Conservation (phyloP, 208 protist species). For the Trypanosoma mega region DNA sequence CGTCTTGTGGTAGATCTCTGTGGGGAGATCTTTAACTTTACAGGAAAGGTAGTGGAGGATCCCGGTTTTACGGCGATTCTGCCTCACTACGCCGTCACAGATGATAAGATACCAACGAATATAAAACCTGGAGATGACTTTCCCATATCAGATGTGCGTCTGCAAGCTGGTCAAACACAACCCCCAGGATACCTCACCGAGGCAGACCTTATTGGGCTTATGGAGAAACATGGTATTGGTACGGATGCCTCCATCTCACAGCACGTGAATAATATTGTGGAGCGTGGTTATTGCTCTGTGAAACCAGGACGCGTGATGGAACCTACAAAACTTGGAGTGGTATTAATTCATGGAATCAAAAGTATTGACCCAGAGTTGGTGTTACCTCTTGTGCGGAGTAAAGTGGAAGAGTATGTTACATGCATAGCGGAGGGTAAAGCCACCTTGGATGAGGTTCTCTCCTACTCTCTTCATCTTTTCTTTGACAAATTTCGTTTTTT, state of each 20-base stretch:
- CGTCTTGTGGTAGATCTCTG: constrained; percentile 78
- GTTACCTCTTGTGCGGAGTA: constrained; percentile 85
- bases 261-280: constrained; percentile 97
- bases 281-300: constrained; percentile 90
- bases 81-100: constrained; percentile 64
- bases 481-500: constrained; percentile 92
- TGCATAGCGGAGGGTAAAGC: constrained; percentile 92
- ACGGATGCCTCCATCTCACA: constrained; percentile 99
- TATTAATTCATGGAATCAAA: constrained; percentile 92
- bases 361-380: constrained; percentile 94
- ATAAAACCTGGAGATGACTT: constrained; percentile 70
- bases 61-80: constrained; percentile 87
- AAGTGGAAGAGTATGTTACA: constrained; percentile 93
- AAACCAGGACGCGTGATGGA: constrained; percentile 84
- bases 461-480: constrained; percentile 81
- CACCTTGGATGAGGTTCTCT: constrained; percentile 78
- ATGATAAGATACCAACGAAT: constrained; percentile 75
- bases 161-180: constrained; percentile 84
- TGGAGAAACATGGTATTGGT: constrained; percentile 98
- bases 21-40: constrained; percentile 75
- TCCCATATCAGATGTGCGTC: constrained; percentile 70
- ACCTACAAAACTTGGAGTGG: constrained; percentile 93
- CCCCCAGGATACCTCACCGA: constrained; percentile 97
- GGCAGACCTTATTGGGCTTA: constrained; percentile 96
- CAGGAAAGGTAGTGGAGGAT: constrained; percentile 72